Conservation (phyloP, 2,329 filamentous ascomycete species). For the Colletotrichum trifolii region DNA sequence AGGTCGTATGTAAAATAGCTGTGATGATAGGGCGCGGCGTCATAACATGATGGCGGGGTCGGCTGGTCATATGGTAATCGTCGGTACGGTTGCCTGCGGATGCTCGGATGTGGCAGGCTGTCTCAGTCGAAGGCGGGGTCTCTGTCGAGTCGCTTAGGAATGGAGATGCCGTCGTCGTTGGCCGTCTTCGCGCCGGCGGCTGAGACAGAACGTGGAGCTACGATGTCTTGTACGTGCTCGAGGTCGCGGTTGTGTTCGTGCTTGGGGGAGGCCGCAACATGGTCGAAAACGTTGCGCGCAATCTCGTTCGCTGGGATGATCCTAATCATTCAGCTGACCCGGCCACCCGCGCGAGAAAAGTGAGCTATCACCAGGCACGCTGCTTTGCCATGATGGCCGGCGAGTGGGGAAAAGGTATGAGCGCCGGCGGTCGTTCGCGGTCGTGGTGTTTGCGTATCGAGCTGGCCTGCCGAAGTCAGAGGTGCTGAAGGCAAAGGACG, state of each 20-base stretch:
- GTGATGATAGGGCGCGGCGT: too few species aligned
- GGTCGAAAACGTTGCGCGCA: constrained; percentile 6
- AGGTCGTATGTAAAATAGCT: background rate
- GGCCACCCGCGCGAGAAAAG: too few species aligned
- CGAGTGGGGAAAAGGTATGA: too few species aligned
- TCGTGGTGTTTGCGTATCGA: too few species aligned
- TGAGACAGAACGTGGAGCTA: background rate
- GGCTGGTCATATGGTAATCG: background rate
- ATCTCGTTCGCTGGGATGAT: constrained; percentile 22
- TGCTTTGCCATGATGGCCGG: too few species aligned
- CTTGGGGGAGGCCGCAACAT: background rate
- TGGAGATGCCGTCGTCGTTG: background rate
- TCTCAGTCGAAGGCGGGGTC: constrained; percentile 10
- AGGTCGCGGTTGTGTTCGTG: background rate
- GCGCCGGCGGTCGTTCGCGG: too few species aligned
- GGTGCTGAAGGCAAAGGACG: too few species aligned
- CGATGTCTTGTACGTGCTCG: too few species aligned
- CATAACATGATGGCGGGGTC: background rate
- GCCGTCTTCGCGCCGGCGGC: background rate
- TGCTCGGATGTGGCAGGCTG: constrained; percentile 19
- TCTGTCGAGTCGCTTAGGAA: background rate
- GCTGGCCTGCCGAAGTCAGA: too few species aligned
- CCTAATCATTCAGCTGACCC: background rate
- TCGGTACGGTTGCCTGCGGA: too few species aligned
- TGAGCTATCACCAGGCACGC: too few species aligned